Evolutionary conservation across 1,139 yeast genomes (phyloP).

Genomic region (Suhomyces bokatorum): DNA sequence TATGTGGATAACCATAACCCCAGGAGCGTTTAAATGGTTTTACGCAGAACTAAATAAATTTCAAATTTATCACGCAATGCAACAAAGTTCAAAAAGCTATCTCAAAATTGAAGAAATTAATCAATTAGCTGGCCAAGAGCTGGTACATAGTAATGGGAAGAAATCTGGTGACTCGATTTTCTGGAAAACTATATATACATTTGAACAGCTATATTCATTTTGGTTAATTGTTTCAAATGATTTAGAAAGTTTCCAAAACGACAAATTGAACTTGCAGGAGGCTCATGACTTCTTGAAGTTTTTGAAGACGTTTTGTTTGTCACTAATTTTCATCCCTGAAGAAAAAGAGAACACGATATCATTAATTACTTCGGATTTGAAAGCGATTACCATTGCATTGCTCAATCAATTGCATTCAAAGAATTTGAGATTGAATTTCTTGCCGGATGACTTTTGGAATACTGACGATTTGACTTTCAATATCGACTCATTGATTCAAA

Average conservation of each 20-base stretch:
- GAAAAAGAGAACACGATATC: constrained; percentile 17
- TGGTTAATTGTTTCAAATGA: constrained; percentile 66
- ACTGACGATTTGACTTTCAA: constrained; percentile 31
- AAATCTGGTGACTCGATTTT: constrained; percentile 17
- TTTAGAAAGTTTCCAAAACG: constrained; percentile 52
- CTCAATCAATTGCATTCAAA: constrained; percentile 69
- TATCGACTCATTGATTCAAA: constrained; percentile 31
- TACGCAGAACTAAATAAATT: constrained; percentile 15
- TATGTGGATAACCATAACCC: constrained; percentile 39
- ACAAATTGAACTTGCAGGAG: constrained; percentile 47
- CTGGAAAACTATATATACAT: constrained; percentile 38
- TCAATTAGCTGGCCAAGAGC: neutral
- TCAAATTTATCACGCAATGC: constrained; percentile 19
- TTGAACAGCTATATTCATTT: constrained; percentile 58
- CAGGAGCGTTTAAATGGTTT: constrained; percentile 35
- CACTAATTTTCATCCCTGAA: constrained; percentile 48
- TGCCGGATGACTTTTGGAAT: constrained; percentile 60
- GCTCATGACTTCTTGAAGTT: constrained; percentile 49
- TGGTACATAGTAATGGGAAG: neutral
- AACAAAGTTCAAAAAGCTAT: constrained; percentile 20
- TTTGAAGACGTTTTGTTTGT: constrained; percentile 56
- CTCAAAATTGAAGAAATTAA: constrained; percentile 16
- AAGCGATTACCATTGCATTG: constrained; percentile 48
- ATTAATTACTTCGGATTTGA: constrained; percentile 21
- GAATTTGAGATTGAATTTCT: constrained; percentile 63